Base-by-base conservation (phyloP, 805 yeast genomes). In the Pichia heedii region DNA sequence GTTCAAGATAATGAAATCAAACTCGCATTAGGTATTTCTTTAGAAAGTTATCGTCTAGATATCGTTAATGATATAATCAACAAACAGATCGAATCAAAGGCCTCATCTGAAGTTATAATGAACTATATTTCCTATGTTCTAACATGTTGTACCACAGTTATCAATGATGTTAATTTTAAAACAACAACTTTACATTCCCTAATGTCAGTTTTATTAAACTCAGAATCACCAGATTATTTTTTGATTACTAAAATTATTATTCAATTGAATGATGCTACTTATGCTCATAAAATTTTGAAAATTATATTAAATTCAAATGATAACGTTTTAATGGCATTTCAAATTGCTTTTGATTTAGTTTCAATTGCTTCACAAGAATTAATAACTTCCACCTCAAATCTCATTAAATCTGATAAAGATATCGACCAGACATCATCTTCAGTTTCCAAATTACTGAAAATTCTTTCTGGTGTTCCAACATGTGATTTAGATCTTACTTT, bases 271-370 rank as follows among this genome's bases (percentile, higher is more conserved):
- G 94, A 87, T 60, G 67, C 77, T 36, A 65, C 68, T 10, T 71
- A 84, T 50, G 95, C 96, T 6, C 70, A 77, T 33, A 69, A 73
- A 43, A 67, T 88, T 38, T 85, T 90, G 62, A 73, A 74, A 52
- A 74, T 74, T 46, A 69, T 85, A 48, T 56, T 86, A 34, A 54
- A 57, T 4, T 49, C 59, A 3, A 53, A 52, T 12, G 61, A 69
- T 18, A 74, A 71, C 49, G 62, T 59, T 39, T 69, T 78, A 50
- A 70, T 84, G 47, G 95, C 95, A 3, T 85, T 78, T 63, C 98
- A 93, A 69, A 85, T 90, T 42, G 97, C 97, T 1, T 93, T 93
- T 62, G 98, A 93, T 62, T 74, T 93, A 47, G 97, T 89, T 7
- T 80, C 79, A 43, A 80, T 94, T 15, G 96, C 96, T 0, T 77